phyloP scores from a whole-genome alignment of 1,284 basidiomycete species.

The Leccinum griseonigrum region DNA sequence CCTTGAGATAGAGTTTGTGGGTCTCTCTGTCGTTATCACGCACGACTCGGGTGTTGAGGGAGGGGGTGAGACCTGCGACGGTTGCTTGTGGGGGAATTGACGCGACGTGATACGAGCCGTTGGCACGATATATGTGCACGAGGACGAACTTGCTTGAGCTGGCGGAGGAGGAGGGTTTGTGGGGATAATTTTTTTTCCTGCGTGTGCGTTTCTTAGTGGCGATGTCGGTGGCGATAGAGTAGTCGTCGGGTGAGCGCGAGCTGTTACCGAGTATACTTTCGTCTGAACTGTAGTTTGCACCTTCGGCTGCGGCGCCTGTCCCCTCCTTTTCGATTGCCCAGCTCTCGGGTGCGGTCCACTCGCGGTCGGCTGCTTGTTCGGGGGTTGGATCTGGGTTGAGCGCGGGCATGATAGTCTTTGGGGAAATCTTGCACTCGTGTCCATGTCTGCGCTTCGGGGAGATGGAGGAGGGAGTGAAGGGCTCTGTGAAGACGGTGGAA shows the following conservation, averaged over 20 bases:
- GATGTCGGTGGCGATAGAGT: constrained; percentile 13
- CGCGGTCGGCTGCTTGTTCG: constrained; percentile 9
- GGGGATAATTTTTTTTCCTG: constrained; percentile 25
- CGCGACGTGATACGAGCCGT: constrained; percentile 73
- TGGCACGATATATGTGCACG: constrained; percentile 73
- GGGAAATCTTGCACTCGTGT: constrained; percentile 44
- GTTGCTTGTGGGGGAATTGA: constrained; percentile 65
- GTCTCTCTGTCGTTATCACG: constrained; percentile 47
- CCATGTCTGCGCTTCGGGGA: constrained; percentile 11
- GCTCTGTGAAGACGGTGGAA: constrained; percentile 43
- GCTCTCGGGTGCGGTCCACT: constrained; percentile 36
- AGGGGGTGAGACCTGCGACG: constrained; percentile 68
- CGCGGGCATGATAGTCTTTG: constrained; percentile 38
- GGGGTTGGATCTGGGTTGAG: constrained; percentile 8
- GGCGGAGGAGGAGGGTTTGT: constrained; percentile 17
- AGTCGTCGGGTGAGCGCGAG: constrained; percentile 20
- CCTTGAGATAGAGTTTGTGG: constrained; percentile 80
- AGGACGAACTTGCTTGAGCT: constrained; percentile 24
- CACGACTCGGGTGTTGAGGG: constrained; percentile 58
- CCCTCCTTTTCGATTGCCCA: constrained; percentile 35
- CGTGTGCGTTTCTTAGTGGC: constrained; percentile 18
- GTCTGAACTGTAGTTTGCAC: constrained; percentile 29
- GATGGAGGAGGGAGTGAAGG: constrained; percentile 37
- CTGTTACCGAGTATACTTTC: constrained; percentile 22
- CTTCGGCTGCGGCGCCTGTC: constrained; percentile 18